Base-by-base conservation (phyloP, 768 basidiomycete genomes). In the Russula ochroleuca region DNA sequence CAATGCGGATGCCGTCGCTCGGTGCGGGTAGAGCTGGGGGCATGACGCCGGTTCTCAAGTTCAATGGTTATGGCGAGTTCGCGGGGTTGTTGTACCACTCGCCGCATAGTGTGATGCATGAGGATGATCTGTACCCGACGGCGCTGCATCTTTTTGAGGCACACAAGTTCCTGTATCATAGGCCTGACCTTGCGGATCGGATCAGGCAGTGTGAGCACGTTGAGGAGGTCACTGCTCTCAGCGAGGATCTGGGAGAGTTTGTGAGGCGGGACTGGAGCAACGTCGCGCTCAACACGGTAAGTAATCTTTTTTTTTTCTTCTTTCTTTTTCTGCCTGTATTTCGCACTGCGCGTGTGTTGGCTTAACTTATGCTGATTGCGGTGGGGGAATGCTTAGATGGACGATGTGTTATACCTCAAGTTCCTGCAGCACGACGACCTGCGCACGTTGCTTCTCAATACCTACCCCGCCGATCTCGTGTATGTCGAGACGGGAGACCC, bases 121-220 rank as follows among this genome's bases (percentile, higher is more conserved):
- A 78, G 38, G 78, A 82, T 38, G 76, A 75, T 57, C 72, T 74
- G 47, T 93, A 85, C 68, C 87, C 87, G 2, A 87, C 84, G 1
- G 90, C 86, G 11, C 73, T 85, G 68, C 90, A 92, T 67, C 78
- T 92, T n/a, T 80, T 84, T 58, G 88, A 92, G 73, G 88, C 89
- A 10, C 76, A 87, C 70, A 88, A 88, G 71, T 92, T 84, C 72
- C 69, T 83, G 40, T 77, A 78, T 2, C 72, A 76, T 25, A 75
- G 77, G 3, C 82, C 81, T 0, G 72, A 81, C 0, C 68, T 87
- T 17, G 83, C 84, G 13, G 84, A 88, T 60, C 68, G 69, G 31
- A 86, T 92, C 61, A 78, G 87, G 57, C 69, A 64, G 14, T 75
- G 75, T 63, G 70, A 69, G n/a, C 76, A 72, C 25, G 73, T 75